These are phyloP conservation scores for Tripterygium wilfordii DNA, from an alignment of 177 flowering plant genomes.

Conservation along the genomic window DNA sequence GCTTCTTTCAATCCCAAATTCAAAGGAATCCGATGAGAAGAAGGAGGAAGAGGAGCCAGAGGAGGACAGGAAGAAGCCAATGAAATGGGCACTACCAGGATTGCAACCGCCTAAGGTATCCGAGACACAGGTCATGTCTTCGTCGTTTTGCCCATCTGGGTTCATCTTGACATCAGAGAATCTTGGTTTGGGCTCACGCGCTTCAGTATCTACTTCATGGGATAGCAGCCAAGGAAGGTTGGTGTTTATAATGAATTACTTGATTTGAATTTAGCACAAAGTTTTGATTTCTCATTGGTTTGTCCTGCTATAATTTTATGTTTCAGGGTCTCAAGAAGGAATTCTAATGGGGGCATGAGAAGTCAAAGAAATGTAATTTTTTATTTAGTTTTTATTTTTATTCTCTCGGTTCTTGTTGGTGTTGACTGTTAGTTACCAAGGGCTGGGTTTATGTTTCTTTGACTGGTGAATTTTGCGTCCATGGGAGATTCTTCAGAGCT, in stretches of 20 bases:
- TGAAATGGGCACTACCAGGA: constrained; percentile 80
- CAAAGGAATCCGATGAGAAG: constrained; percentile 19
- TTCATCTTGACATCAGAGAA: constrained; percentile 51
- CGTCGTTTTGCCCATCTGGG: constrained; percentile 50
- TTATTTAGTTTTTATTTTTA: not conserved
- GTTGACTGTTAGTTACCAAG: too few species aligned
- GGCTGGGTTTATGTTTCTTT: not conserved
- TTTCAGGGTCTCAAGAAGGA: constrained; percentile 46
- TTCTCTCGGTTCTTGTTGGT: not conserved
- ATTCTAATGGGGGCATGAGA: constrained; percentile 56
- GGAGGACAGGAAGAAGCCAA: constrained; percentile 23
- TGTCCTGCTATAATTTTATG: constrained; percentile 1
- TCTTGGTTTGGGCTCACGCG: constrained; percentile 51
- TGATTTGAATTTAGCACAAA: too few species aligned
- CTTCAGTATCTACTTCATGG: constrained; percentile 46
- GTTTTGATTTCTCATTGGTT: constrained; percentile 11
- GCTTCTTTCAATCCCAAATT: constrained; percentile 33
- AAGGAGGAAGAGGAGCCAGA: constrained; percentile 28
- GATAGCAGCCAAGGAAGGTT: constrained; percentile 77
- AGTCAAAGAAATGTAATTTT: constrained; percentile 71
- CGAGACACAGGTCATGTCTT: constrained; percentile 27
- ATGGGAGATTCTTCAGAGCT: too few species aligned
- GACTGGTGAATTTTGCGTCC: not conserved
- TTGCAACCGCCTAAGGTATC: constrained; percentile 28
- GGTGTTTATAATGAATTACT: constrained; percentile 9